Conservation (phyloP, 305 asterid genomes). For the Solanum hybrid region DNA sequence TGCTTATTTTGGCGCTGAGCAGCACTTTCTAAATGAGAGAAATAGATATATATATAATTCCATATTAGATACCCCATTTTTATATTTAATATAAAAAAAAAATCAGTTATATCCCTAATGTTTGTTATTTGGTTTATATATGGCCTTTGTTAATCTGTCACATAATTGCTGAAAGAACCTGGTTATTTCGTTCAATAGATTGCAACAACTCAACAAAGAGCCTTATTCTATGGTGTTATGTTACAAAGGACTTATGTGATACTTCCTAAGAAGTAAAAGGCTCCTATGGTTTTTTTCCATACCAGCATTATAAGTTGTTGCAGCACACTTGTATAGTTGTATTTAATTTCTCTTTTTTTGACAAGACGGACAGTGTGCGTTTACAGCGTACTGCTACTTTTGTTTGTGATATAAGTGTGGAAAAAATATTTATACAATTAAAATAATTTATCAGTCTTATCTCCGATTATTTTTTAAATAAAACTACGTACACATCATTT, state of each 20-base stretch:
- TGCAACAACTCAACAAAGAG: neutral
- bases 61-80: neutral
- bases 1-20: neutral
- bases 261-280: neutral
- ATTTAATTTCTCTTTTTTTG: neutral
- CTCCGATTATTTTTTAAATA: neutral
- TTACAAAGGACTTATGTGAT: neutral
- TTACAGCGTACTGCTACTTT: neutral
- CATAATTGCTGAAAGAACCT: neutral
- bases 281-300: neutral
- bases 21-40: neutral
- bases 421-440: neutral
- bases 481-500: neutral
- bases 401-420: neutral
- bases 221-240: neutral
- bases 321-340: neutral
- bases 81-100: neutral
- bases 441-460: neutral
- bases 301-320: neutral
- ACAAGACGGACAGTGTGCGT: neutral
- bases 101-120: too few species aligned
- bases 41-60: neutral
- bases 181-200: neutral
- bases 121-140: too few species aligned
- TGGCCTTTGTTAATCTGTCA: neutral